phyloP scores from a whole-genome alignment of 1,139 yeast species.

The Pichia terricola region DNA sequence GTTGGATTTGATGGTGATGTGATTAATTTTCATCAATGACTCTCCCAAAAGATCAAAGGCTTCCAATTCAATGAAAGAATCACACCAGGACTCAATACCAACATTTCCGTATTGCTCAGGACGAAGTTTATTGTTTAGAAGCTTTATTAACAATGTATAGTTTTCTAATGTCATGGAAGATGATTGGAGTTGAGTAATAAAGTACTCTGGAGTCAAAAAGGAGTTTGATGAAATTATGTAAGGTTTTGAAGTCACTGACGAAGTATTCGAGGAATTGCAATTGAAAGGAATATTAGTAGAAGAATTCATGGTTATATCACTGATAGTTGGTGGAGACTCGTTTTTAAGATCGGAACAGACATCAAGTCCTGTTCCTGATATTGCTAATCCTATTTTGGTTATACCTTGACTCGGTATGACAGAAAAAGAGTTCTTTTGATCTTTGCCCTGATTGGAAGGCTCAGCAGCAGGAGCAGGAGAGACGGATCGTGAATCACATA shows the following conservation, averaged over 20 bases:
- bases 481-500: too few species aligned
- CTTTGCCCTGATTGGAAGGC: too few species aligned
- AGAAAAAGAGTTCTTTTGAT: too few species aligned
- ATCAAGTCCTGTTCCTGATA: slow-evolving; percentile 18
- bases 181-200: slow-evolving; percentile 32
- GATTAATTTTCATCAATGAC: slow-evolving; percentile 12
- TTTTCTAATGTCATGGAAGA: slow-evolving; percentile 34
- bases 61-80: slow-evolving; percentile 34
- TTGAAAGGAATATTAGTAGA: background rate
- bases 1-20: slow-evolving; percentile 25
- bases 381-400: slow-evolving; percentile 17
- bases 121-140: slow-evolving; percentile 29
- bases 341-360: background rate
- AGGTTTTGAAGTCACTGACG: background rate
- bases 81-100: slow-evolving; percentile 33
- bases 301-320: background rate
- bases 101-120: slow-evolving; percentile 24
- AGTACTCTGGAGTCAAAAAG: slow-evolving; percentile 32
- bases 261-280: background rate
- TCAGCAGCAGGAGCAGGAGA: too few species aligned
- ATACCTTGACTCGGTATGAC: background rate
- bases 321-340: too few species aligned
- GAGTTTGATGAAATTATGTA: background rate
- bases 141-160: slow-evolving; percentile 37
- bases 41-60: slow-evolving; percentile 34